Evolutionary conservation across 192 early-diverging fungal genomes (phyloP).

Genomic region (Coemansia umbellata): DNA sequence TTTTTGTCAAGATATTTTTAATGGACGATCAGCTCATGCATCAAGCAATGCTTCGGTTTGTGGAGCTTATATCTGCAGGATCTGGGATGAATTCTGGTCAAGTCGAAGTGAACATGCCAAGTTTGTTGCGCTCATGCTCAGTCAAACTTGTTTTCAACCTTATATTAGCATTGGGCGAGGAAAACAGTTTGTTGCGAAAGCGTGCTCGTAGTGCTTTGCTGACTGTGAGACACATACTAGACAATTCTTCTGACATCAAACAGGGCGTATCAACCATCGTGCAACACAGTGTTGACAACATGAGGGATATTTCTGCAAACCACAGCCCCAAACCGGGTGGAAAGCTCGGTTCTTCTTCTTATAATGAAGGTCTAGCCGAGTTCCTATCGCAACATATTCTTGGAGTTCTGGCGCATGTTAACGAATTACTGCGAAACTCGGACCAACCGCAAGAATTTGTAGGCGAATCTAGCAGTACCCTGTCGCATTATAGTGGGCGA

Average conservation of each 20-base stretch:
- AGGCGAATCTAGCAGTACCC: background rate
- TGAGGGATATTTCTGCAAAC: constrained; percentile 9
- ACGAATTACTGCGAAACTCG: constrained; percentile 39
- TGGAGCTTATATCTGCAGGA: constrained; percentile 37
- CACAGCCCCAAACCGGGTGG: constrained; percentile 17
- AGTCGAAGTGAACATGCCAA: constrained; percentile 48
- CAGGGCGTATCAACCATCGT: constrained; percentile 40
- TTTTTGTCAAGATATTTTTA: constrained; percentile 48
- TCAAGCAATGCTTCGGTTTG: constrained; percentile 39
- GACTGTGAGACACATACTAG: constrained; percentile 38
- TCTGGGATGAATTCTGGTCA: constrained; percentile 19
- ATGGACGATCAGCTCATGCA: constrained; percentile 54
- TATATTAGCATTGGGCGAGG: constrained; percentile 40
- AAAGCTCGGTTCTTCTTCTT: background rate
- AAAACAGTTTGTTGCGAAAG: constrained; percentile 24
- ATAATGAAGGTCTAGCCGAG: constrained; percentile 11
- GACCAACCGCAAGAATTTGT: background rate
- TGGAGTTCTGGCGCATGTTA: constrained; percentile 48
- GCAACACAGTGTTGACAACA: constrained; percentile 24
- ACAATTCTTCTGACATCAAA: constrained; percentile 1
- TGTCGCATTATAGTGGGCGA: constrained; percentile 1
- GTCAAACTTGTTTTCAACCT: constrained; percentile 49
- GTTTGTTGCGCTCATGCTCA: constrained; percentile 41
- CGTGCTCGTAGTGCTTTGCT: constrained; percentile 43
- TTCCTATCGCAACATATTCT: constrained; percentile 46